These are phyloP conservation scores for Paraconiothyrium sp. DNA, from an alignment of 2,329 filamentous ascomycete genomes.

Conservation along the genomic window DNA sequence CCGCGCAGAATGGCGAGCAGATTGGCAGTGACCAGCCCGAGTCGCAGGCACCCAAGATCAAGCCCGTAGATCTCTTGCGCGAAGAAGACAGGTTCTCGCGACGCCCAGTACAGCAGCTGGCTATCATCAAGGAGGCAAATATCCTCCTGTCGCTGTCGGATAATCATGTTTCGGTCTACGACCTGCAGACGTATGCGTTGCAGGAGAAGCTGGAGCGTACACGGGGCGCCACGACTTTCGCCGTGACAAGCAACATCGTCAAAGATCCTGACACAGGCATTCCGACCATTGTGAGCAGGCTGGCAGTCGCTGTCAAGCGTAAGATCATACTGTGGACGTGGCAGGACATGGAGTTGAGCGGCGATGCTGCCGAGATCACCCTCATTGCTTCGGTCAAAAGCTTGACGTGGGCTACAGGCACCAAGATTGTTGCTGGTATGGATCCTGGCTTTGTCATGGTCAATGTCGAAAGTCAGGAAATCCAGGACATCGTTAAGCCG, in stretches of 20 bases:
- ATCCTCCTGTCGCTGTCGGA: slow-evolving; percentile 91
- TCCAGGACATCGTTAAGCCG: slow-evolving; percentile 81
- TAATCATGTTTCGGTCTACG: slow-evolving; percentile 87
- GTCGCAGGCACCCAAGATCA: slow-evolving; percentile 45
- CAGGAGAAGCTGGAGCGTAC: slow-evolving; percentile 83
- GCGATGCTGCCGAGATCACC: slow-evolving; percentile 78
- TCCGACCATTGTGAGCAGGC: slow-evolving; percentile 87
- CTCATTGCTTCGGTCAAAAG: slow-evolving; percentile 86
- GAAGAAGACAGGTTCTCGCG: slow-evolving; percentile 95
- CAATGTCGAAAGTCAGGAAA: slow-evolving; percentile 77
- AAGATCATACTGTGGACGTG: slow-evolving; percentile 92
- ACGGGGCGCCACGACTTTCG: slow-evolving; percentile 88
- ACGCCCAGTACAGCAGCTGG: slow-evolving; percentile 89
- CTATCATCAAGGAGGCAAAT: slow-evolving; percentile 93
- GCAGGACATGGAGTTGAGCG: slow-evolving; percentile 89
- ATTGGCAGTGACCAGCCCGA: slow-evolving; percentile 55
- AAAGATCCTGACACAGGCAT: slow-evolving; percentile 88
- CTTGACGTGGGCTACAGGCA: slow-evolving; percentile 89
- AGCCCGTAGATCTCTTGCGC: slow-evolving; percentile 80
- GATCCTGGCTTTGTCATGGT: slow-evolving; percentile 91
- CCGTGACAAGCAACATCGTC: slow-evolving; percentile 94
- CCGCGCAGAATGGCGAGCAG: slow-evolving; percentile 45
- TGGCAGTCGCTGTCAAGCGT: slow-evolving; percentile 93
- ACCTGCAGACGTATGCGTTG: slow-evolving; percentile 83
- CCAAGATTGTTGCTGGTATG: slow-evolving; percentile 87